Evolutionary conservation across 345 rosid species (phyloP), one percentile per base, ranked within the genome.

Genomic region (Isatis tinctoria): DNA sequence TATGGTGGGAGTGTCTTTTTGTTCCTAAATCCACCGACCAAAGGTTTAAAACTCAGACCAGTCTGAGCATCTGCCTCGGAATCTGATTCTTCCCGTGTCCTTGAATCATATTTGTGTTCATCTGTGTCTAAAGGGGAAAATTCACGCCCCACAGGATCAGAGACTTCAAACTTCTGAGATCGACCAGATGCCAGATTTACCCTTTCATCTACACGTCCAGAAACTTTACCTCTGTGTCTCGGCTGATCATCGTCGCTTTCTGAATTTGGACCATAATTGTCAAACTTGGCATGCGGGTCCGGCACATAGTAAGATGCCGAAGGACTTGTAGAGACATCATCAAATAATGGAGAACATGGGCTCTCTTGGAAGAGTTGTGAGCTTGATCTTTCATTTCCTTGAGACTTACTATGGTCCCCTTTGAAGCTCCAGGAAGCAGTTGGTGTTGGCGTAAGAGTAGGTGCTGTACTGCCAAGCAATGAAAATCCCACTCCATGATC

Each of bases 11-110:
- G 83, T 79, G 73, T 82, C 71, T 63, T 88, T 78, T 71, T 95
- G 72, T 95, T 90, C 65, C 86, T 75, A 45, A 81, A 79, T 43
- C 97, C 97, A 51, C 97, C 97, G 0, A 79, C 64, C 79, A 95
- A 78, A 52, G 44, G 78, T 78, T 83, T 85, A 73, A 87, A 81
- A n/a, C 79, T 83, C 74, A 92, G 70, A 86, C 83, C 78, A 30
- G 52, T 24, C 64, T 65, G 63, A 48, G 51, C 2, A n/a, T 71
- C 73, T 49, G 35, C 3, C 33, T 71, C 73, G 16, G 80, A 76
- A 54, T 77, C 77, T 72, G 77, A 60, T 24, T 72, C 73, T 41
- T 72, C 77, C 27, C 3, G 58, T 85, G 44, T 44, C 67, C 45
- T 73, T 27, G 69, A 17, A 78, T 81, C 82, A 49, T 83, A 72